A percentile compares a stretch with the other conserved stretches of the same genome.
phyloP scores from a whole-genome alignment of 1,139 yeast species.

The Eremothecium coryli region DNA sequence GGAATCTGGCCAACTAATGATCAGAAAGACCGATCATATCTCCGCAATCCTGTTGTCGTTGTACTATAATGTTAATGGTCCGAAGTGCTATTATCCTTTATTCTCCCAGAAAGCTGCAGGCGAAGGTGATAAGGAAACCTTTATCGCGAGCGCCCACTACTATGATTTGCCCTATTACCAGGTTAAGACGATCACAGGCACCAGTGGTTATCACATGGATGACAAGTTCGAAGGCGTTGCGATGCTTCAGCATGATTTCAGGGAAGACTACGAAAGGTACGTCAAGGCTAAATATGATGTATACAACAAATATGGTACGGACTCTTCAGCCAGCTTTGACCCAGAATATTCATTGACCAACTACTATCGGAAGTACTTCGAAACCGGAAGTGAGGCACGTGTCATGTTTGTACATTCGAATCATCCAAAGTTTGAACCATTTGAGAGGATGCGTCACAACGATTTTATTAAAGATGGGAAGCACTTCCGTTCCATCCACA shows the following conservation, averaged over 20 bases:
- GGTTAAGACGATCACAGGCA: constrained; percentile 39
- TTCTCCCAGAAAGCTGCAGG: constrained; percentile 81
- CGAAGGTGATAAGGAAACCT: constrained; percentile 88
- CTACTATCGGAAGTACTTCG: constrained; percentile 20
- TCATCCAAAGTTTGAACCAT: constrained; percentile 29
- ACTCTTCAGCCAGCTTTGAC: constrained; percentile 14
- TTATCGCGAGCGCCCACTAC: constrained; percentile 68
- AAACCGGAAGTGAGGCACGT: constrained; percentile 10
- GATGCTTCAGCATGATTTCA: constrained; percentile 28
- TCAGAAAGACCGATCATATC: constrained; percentile 57
- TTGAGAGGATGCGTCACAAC: constrained; percentile 16
- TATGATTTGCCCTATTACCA: constrained; percentile 54
- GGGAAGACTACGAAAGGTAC: constrained; percentile 23
- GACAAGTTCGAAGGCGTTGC: constrained; percentile 26
- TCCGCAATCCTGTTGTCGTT: constrained; percentile 57
- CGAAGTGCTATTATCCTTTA: constrained; percentile 70
- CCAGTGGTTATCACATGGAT: constrained; percentile 25
- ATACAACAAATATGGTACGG: constrained; percentile 10
- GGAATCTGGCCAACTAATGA: constrained; percentile 75
- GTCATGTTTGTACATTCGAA: constrained; percentile 29
- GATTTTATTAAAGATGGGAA: constrained; percentile 23
- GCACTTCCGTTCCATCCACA: constrained; percentile 26
- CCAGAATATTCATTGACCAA: constrained; percentile 18
- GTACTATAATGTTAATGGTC: constrained; percentile 75
- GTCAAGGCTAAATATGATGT: constrained; percentile 16